These are phyloP conservation scores for Syncephalastrum sp. DNA, from an alignment of 371 early-diverging fungal species.

Conservation along the genomic window DNA sequence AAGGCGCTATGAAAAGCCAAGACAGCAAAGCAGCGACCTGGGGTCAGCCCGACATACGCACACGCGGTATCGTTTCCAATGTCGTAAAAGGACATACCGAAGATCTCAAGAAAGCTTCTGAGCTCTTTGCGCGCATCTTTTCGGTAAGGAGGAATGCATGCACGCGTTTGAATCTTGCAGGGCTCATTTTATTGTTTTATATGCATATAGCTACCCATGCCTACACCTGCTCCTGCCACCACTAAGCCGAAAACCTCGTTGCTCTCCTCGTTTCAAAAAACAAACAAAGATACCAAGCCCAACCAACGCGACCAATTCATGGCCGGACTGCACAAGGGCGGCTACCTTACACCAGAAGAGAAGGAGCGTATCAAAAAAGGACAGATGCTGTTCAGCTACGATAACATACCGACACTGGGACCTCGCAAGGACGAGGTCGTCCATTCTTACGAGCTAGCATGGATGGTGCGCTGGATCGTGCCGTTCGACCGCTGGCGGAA, in stretches of 20 bases:
- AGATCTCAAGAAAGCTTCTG: conserved; percentile 1
- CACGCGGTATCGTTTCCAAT: too few relatives aligned
- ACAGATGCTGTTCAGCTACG: conserved; percentile 15
- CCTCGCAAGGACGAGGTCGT: conserved; percentile 24
- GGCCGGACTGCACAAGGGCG: conserved; percentile 13
- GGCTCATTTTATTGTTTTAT: background rate
- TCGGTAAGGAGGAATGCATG: conserved; percentile 6
- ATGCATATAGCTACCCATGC: background rate
- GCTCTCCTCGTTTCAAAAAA: conserved; percentile 10
- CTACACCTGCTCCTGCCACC: background rate
- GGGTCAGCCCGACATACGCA: background rate
- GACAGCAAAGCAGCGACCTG: conserved; percentile 10
- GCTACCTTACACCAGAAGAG: conserved; percentile 20
- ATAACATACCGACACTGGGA: conserved; percentile 24
- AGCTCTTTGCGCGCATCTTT: conserved; percentile 9
- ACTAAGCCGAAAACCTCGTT: conserved; percentile 3
- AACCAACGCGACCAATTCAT: background rate
- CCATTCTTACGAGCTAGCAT: conserved; percentile 18
- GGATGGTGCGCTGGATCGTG: conserved; percentile 20
- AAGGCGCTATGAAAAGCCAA: conserved; percentile 5
- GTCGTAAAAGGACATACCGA: too few relatives aligned
- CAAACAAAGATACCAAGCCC: background rate
- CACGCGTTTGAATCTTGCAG: too few relatives aligned
- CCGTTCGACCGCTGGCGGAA: conserved; percentile 20
- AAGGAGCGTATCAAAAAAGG: conserved; percentile 12